Evolutionary conservation across 352 stramenopile species (phyloP).

Genomic region (Albugo candida): DNA sequence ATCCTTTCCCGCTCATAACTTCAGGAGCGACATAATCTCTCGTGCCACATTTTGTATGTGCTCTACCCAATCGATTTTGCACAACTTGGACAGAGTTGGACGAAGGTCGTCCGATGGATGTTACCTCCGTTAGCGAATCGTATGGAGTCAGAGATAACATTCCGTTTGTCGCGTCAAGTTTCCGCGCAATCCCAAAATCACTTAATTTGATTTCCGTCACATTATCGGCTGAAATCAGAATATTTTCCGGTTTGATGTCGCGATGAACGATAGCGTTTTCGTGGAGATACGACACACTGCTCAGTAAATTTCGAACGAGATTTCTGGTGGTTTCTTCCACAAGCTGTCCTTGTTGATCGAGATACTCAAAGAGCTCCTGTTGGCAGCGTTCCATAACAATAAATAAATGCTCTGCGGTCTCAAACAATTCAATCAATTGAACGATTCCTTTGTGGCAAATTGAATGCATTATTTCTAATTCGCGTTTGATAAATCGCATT

Average conservation of each 20-base stretch:
- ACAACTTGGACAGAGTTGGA: conserved; percentile 7
- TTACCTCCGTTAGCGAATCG: conserved; percentile 35
- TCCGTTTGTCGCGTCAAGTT: conserved; percentile 29
- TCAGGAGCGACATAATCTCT: conserved; percentile 70
- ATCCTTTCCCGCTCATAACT: conserved; percentile 79
- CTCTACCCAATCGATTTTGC: conserved; percentile 44
- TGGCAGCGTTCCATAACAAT: conserved; percentile 67
- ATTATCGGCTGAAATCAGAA: conserved; percentile 41
- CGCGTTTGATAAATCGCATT: conserved; percentile 60
- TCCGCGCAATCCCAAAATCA: conserved; percentile 66
- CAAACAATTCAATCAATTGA: conserved; percentile 58
- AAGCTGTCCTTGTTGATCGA: conserved; percentile 51
- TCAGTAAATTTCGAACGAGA: conserved; percentile 52
- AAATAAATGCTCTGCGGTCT: conserved; percentile 51
- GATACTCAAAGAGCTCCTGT: conserved; percentile 67
- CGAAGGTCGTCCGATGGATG: conserved; percentile 1
- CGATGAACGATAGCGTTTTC: conserved; percentile 64
- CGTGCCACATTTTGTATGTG: conserved; percentile 68
- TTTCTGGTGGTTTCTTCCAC: conserved; percentile 37
- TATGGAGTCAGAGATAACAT: conserved; percentile 45
- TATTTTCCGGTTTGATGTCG: conserved; percentile 77
- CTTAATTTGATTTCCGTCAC: conserved; percentile 62
- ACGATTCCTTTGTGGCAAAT: conserved; percentile 58
- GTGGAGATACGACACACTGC: conserved; percentile 71
- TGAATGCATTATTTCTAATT: conserved; percentile 73